Conservation (phyloP, 495 filamentous ascomycete genomes). For the Neurospora sp. region DNA sequence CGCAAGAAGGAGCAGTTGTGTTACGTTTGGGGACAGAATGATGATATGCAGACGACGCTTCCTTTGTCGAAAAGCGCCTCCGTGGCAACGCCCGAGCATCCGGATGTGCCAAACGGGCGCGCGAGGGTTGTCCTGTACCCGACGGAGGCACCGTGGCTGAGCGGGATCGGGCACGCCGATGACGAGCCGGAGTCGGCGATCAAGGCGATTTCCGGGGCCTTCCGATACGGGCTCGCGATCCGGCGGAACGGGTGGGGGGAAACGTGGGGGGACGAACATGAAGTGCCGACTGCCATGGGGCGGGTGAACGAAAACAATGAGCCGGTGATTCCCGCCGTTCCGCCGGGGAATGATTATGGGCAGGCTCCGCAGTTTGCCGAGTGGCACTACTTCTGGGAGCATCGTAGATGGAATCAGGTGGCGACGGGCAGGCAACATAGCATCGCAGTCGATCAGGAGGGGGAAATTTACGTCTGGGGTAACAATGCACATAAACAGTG, state of each 20-base stretch:
- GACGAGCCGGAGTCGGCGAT: slow-evolving; percentile 40
- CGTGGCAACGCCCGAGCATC: slow-evolving; percentile 29
- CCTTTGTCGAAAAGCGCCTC: slow-evolving; percentile 48
- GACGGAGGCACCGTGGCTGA: slow-evolving; percentile 52
- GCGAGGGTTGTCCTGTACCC: slow-evolving; percentile 23
- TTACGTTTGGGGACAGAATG: slow-evolving; percentile 78
- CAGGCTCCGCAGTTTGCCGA: neutral
- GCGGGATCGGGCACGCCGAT: slow-evolving; percentile 48
- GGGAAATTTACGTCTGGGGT: slow-evolving; percentile 57
- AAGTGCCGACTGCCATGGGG: neutral
- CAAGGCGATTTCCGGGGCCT: neutral
- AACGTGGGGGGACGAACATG: neutral
- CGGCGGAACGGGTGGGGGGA: neutral
- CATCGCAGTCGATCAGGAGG: slow-evolving; percentile 43
- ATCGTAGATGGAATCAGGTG: slow-evolving; percentile 22
- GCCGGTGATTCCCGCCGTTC: neutral
- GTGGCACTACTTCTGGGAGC: neutral
- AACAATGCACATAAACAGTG: slow-evolving; percentile 56
- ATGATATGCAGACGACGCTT: slow-evolving; percentile 62
- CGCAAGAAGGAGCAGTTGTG: slow-evolving; percentile 49
- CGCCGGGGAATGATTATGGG: neutral
- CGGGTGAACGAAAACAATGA: neutral
- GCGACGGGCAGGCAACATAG: slow-evolving; percentile 45
- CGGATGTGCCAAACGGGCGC: neutral
- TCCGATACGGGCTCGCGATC: neutral